Base-by-base conservation (phyloP, 441 rosid species). In the Flueggea neowawraea region DNA sequence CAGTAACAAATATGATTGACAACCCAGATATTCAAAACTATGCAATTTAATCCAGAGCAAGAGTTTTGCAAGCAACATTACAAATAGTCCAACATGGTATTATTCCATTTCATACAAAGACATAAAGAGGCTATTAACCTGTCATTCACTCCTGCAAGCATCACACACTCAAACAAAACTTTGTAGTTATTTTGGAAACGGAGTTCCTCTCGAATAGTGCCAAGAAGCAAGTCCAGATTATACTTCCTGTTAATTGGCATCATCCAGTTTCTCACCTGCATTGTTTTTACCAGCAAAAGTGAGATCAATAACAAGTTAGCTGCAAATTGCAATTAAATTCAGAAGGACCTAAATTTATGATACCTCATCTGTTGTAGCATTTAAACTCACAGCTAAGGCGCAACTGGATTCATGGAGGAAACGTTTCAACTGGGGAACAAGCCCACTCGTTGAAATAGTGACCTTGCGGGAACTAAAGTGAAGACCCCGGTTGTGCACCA, bases 311-410 rank as follows among this genome's bases (percentile, higher is more conserved):
- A 55, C 52, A 15, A 22, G 28, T 22, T 22, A 22, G 45, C 59
- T 55, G 16, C 39, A 28, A 28, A 44, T 67, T 58, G 32, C 63
- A 31, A 53, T 41, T 7, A 11, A 47, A 59, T 8, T 51, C 49
- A 49, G 62, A 61, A n/a, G 43, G 48, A 22, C 17, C 41, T 17
- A 53, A 57, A 52, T 58, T 72, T 52, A 45, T 62, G 47, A 52
- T 70, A 88, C 97, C 96, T 90, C 96, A 76, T 89, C 98, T 4
- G 97, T 94, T 28, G 97, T 89, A 15, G 97, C 97, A 77, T 90
- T 94, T 62, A 90, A 82, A 79, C 98, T 94, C 66, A 94, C 97
- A 70, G 98, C 97, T 63, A 90, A 72, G 69, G 95, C 78, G 63
- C 98, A 90, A 52, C 63, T 81, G 4, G 90, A 94, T 68, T 85